Evolutionary conservation across 441 rosid genomes (phyloP), one percentile per base, ranked within the genome.

Genomic region (Geranium incanum): DNA sequence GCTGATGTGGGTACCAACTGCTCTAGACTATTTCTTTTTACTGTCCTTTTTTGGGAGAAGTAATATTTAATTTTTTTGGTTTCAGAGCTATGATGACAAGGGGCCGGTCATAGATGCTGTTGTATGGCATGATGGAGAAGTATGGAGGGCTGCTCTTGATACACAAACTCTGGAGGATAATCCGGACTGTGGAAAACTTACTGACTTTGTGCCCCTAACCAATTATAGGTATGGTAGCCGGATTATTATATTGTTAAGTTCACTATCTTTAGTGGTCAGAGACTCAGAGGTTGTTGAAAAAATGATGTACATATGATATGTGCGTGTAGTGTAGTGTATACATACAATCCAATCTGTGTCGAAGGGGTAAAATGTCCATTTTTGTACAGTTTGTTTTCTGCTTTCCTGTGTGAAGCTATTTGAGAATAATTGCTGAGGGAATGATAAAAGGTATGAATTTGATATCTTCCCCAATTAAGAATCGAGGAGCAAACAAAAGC

Each of bases 81-180:
- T 72, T 57, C 73, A 95, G 99, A 84, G 77, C 80, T 92, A 90
- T 78, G 93, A 92, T 80, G 99, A 92, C 84, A 92, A 84, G 80
- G 97, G 99, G 70, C 98, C 98, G 78, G 80, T 88, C 71, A 86
- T 95, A 74, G 98, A 95, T 74, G 95, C 95, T 83, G 95, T 90
- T 80, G 97, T 88, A 48, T 95, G 99, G 99, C 85, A 95, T 78
- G 98, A 95, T 77, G 99, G 97, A 67, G 96, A 90, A 78, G 80
- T 87, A 37, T 92, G 98, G 96, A 88, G 95, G 84, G 96, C 79
- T 77, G 98, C 98, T 69, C 89, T 95, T 78, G 98, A 95, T 78
- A 92, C 95, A 2, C 98, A 88, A 76, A 89, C 83, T 79, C 88
- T 95, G 71, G 98, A 88, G 84, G 90, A 90, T 78, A 86, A 86